phyloP scores from a whole-genome alignment of 1,139 yeast genomes.

The Taphrina betulina region DNA sequence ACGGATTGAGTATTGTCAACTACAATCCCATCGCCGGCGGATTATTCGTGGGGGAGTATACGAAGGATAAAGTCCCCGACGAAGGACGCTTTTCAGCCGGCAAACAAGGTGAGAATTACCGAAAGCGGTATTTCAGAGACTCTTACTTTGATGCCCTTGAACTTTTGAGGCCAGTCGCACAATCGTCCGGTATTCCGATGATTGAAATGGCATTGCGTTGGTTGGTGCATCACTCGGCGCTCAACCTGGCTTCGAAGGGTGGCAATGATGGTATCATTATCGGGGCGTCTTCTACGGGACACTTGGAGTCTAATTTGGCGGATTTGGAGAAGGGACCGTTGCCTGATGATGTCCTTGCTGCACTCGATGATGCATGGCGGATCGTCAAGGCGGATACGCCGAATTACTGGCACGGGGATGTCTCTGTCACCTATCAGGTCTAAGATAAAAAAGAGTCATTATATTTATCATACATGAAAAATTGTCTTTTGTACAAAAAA shows the following conservation, averaged over 20 bases:
- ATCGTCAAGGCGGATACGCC: constrained; percentile 40
- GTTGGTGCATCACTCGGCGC: constrained; percentile 40
- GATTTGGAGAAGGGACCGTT: constrained; percentile 39
- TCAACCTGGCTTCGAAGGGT: constrained; percentile 35
- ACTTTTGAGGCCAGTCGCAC: constrained; percentile 39
- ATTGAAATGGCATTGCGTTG: constrained; percentile 41
- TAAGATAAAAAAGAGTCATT: constrained; percentile 42
- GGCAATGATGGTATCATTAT: constrained; percentile 41
- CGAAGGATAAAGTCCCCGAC: constrained; percentile 35
- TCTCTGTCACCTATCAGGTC: constrained; percentile 42
- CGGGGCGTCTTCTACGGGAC: constrained; percentile 40
- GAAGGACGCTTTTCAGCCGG: constrained; percentile 39
- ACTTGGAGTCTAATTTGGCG: constrained; percentile 38
- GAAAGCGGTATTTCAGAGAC: constrained; percentile 38
- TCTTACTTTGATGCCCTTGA: constrained; percentile 39
- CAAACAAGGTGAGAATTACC: constrained; percentile 37
- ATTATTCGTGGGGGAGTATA: constrained; percentile 38
- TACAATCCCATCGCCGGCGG: constrained; percentile 43
- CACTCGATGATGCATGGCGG: constrained; percentile 41
- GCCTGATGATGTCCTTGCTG: constrained; percentile 38
- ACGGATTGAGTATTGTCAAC: constrained; percentile 38
- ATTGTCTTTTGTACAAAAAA: too few species aligned
- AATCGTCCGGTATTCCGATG: constrained; percentile 37
- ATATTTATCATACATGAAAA: too few species aligned
- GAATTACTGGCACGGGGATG: constrained; percentile 36